Evolutionary conservation across 331 rosid species (phyloP), one percentile per base, ranked within the genome.

Genomic region (Malus hybrid): DNA sequence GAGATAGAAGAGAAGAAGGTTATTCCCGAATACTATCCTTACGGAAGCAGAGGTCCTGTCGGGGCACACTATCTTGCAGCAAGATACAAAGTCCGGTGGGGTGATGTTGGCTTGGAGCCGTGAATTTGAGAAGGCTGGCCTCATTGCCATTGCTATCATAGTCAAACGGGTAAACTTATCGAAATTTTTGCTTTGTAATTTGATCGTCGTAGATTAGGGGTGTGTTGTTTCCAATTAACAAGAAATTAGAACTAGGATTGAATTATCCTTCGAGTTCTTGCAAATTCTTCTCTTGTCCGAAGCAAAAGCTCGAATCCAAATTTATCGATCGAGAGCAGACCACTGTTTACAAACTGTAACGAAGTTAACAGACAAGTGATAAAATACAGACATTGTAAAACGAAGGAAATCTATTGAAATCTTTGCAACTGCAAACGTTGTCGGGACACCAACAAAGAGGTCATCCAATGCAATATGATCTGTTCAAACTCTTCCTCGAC

Each of bases 31-130:
- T 90, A 93, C 73, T 93, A 93, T 83, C 97, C 97, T 15, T 83
- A 88, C 32, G 97, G 97, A 8, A 93, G 97, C 11, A 84, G 97
- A 5, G 97, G 97, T 75, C 97, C 97, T 36, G 93, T 87, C 6
- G 96, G 97, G 60, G 94, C 97, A 36, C 96, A 93, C 85, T 93
- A 93, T 74, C 94, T 93, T 46, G 97, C 96, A 2, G 94, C 97
- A 57, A 80, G 82, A 79, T 82, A 93, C 87, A 85, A 89, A 1
- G 93, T 93, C 14, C 83, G 94, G 46, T 93, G 97, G 97, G 97
- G 97, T 5, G 97, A 93, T 66, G 84, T 90, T 67, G 90, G 86
- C n/a, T 0, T 74, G 54, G 94, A 90, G n/a, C 83, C 77, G 73
- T 90, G 57, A 46, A 10, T 48, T n/a, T 64, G 24, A 31, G 19